Base-by-base conservation (phyloP, 2,329 filamentous ascomycete species). In the Sporothrix luriei region DNA sequence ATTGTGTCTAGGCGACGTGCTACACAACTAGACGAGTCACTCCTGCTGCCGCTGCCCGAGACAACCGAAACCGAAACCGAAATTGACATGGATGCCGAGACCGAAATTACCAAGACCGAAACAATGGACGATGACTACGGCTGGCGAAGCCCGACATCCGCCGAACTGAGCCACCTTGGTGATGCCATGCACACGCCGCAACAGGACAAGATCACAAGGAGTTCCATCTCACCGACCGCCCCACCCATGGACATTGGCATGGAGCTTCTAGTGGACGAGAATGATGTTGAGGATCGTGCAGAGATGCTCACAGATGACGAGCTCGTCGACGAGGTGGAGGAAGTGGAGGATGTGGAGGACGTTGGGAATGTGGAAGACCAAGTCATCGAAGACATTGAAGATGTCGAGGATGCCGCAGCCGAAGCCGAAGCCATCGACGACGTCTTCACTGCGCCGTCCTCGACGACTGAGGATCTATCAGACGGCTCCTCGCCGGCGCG, bases 1-100 rank as follows among this genome's bases (percentile, higher is more conserved):
- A 26, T 71, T 29, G 70, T 71, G 11, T 71, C 70, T 1, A 26
- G 10, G 24, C 57, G 51, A n/a, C 67, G 61, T 0, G 26, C 67
- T 10, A 66, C 70, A 2, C 48, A 59, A 2, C 62, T 71, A 10
- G 67, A 69, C 29, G 62, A 61, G 21, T 69, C 70, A 14, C 70
- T 71, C 14, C 29, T 71, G 24, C 48, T 71, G 24, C 70, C 70
- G 2, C 70, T 71, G 6, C 67, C 70, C 1, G 70, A 71, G 16
- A 69, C 66, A 3, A 65, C 62, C 2, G 69, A 66, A 48, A 48
- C 65, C 6, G 65, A 68, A 1, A n/a, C 43, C 6, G 66, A 49
- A 10, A n/a, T 16, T 14, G 51, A 65, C 7, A 26, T 6, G 10
- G 38, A 48, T 1, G 46, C 21, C n/a, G 65, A 70, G 5, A n/a